Conservation (phyloP, 129 eudicot species). For the Lactuca sativa region DNA sequence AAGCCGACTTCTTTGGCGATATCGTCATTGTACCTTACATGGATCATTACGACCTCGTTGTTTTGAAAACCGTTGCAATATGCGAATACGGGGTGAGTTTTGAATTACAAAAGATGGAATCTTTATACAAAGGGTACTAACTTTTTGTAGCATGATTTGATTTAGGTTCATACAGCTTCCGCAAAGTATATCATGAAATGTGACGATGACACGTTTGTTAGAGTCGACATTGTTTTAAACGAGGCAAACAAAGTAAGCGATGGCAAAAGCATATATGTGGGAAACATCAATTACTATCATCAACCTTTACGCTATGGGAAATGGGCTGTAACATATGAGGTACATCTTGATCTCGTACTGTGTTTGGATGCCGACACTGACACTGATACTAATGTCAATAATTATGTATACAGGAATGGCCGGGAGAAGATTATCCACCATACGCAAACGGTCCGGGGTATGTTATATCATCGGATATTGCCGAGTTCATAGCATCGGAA, state of each 20-base stretch:
- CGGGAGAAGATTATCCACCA: constrained; percentile 62
- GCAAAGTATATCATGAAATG: constrained; percentile 92
- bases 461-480: constrained; percentile 56
- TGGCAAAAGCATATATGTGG: constrained; percentile 64
- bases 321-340: constrained; percentile 43
- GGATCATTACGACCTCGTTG: constrained; percentile 94
- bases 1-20: constrained; percentile 89
- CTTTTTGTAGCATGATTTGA: constrained; percentile 18
- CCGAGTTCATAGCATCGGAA: constrained; percentile 41
- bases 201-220: constrained; percentile 95
- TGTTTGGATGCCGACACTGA: background rate
- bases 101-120: background rate
- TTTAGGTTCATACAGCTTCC: constrained; percentile 63
- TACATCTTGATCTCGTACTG: background rate
- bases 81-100: constrained; percentile 85
- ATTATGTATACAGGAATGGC: constrained; percentile 55
- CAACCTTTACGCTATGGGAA: constrained; percentile 58
- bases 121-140: background rate
- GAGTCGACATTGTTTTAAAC: constrained; percentile 53
- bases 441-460: constrained; percentile 74
- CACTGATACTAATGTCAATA: background rate
- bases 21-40: constrained; percentile 84
- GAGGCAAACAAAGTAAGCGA: constrained; percentile 53
- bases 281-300: constrained; percentile 83
- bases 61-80: constrained; percentile 86